Evolutionary conservation across 495 filamentous ascomycete species (phyloP).

Genomic region (Trypethelium eluteriae): DNA sequence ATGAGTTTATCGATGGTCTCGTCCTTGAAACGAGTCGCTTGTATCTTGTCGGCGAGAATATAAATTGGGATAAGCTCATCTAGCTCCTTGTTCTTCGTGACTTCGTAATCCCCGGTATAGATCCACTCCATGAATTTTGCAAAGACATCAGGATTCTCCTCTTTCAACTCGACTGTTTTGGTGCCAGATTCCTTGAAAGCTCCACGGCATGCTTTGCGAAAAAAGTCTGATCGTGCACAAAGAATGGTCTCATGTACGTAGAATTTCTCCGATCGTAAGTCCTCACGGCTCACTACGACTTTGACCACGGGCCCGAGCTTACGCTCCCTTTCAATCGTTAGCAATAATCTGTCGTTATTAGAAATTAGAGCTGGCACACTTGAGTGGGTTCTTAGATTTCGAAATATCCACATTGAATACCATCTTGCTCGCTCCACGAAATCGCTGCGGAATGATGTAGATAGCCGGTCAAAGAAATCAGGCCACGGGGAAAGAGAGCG

Average conservation of each 20-base stretch:
- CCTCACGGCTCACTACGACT: neutral
- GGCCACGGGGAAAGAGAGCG: neutral
- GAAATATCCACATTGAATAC: neutral
- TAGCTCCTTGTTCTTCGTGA: neutral
- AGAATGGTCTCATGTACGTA: neutral
- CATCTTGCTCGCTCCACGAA: neutral
- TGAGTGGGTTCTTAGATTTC: neutral
- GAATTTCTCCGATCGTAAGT: neutral
- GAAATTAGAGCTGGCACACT: neutral
- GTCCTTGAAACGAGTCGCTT: neutral
- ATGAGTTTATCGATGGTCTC: neutral
- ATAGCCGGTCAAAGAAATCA: neutral
- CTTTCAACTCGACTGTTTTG: neutral
- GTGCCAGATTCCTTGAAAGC: neutral
- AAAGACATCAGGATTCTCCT: neutral
- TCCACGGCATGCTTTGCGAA: neutral
- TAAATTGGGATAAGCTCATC: neutral
- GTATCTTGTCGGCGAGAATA: neutral
- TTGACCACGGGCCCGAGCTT: slow-evolving; percentile 11
- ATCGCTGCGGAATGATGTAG: too few species aligned
- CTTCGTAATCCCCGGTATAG: neutral
- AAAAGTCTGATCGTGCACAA: neutral
- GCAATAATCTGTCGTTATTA: neutral
- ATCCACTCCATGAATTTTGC: neutral
- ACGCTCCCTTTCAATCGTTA: slow-evolving; percentile 17